phyloP scores from a whole-genome alignment of 257 asterid genomes.

The Gentiana macrophylla region DNA sequence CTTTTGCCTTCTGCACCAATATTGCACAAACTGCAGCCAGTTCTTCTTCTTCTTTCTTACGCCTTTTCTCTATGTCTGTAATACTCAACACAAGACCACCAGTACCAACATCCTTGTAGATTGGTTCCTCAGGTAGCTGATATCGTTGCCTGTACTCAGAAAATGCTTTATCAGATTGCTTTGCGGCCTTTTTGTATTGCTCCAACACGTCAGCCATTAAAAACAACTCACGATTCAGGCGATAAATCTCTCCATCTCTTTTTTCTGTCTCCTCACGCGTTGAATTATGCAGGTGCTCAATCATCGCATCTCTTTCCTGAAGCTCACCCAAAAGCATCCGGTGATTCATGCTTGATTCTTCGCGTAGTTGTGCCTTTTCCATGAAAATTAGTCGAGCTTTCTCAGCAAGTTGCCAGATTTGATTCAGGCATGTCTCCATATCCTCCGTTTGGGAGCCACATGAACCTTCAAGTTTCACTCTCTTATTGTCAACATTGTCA shows the following conservation, averaged over 20 bases:
- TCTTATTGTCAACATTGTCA: constrained; percentile 41
- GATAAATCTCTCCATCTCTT: constrained; percentile 41
- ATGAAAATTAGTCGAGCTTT: constrained; percentile 34
- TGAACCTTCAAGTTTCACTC: constrained; percentile 42
- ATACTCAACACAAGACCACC: constrained; percentile 72
- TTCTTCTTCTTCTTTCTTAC: constrained; percentile 46
- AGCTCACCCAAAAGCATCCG: constrained; percentile 48
- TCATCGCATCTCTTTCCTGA: constrained; percentile 49
- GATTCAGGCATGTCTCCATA: constrained; percentile 49
- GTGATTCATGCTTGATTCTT: constrained; percentile 28
- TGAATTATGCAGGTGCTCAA: constrained; percentile 45
- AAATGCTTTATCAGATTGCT: constrained; percentile 49
- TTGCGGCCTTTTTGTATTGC: constrained; percentile 65
- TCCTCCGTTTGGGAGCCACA: constrained; percentile 43
- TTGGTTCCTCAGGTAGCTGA: constrained; percentile 58
- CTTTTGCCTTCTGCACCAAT: constrained; percentile 39
- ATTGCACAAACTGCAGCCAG: constrained; percentile 27
- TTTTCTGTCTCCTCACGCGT: constrained; percentile 45
- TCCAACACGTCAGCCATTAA: constrained; percentile 50
- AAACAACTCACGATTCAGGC: constrained; percentile 62
- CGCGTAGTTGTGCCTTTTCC: constrained; percentile 39
- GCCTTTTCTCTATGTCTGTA: constrained; percentile 47
- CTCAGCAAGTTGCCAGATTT: constrained; percentile 31
- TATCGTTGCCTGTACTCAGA: constrained; percentile 47
- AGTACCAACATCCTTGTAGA: constrained; percentile 60